phyloP scores from a whole-genome alignment of 2,329 filamentous ascomycete genomes.

The Cordyceps pruinosa region DNA sequence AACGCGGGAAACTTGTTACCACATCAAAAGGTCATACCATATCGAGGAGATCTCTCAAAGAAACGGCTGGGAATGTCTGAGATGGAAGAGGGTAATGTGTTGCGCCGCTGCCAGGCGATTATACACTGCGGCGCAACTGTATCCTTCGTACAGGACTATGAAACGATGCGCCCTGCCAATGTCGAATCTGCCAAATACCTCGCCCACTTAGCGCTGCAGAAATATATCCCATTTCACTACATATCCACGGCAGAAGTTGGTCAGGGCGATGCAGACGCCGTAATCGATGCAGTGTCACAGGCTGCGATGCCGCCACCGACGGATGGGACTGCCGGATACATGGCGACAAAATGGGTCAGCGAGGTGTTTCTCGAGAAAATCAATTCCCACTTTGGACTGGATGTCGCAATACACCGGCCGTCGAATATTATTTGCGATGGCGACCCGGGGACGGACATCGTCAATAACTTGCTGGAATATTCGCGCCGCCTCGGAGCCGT shows the following conservation, averaged over 20 bases:
- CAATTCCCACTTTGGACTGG: not conserved
- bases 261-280: not conserved
- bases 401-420: not conserved
- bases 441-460: not conserved
- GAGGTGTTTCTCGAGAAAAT: constrained; percentile 25
- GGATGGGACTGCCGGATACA: constrained; percentile 26
- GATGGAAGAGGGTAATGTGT: not conserved
- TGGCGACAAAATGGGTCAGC: constrained; percentile 27
- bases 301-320: constrained; percentile 13
- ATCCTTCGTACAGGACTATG: constrained; percentile 32
- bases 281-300: constrained; percentile 10
- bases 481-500: not conserved
- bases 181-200: constrained; percentile 28
- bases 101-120: not conserved
- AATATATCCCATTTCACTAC: not conserved
- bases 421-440: not conserved
- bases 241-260: not conserved
- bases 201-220: constrained; percentile 19
- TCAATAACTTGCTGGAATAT: constrained; percentile 4
- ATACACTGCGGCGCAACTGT: constrained; percentile 35
- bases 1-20: not conserved
- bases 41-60: too few species aligned
- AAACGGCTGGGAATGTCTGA: too few species aligned
- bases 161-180: constrained; percentile 26
- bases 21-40: too few species aligned